phyloP scores from a whole-genome alignment of 2,329 filamentous ascomycete species.

The Alternaria gaisen region DNA sequence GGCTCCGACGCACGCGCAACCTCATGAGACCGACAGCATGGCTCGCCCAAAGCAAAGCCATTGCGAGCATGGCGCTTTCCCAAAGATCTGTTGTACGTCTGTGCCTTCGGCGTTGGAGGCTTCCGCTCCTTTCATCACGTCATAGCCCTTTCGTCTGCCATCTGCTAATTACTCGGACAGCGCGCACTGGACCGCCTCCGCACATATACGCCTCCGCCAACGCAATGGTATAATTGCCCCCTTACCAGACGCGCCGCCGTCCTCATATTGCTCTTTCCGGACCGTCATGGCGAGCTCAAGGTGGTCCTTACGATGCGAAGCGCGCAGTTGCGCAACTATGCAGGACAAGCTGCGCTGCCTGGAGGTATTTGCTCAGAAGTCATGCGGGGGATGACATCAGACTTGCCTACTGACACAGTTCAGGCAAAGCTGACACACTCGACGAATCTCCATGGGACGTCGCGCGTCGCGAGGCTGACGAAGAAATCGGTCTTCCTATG shows the following conservation, averaged over 20 bases:
- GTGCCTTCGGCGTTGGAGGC: background rate
- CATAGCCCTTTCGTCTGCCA: background rate
- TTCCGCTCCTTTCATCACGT: background rate
- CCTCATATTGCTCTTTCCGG: slow-evolving; percentile 86
- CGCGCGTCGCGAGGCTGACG: slow-evolving; percentile 86
- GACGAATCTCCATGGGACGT: slow-evolving; percentile 74
- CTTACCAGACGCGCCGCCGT: slow-evolving; percentile 80
- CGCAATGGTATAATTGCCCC: slow-evolving; percentile 65
- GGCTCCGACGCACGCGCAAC: slow-evolving; percentile 11
- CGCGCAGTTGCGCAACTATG: slow-evolving; percentile 66
- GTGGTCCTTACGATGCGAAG: slow-evolving; percentile 71
- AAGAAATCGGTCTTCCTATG: slow-evolving; percentile 90
- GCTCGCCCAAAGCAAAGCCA: slow-evolving; percentile 39
- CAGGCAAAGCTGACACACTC: slow-evolving; percentile 64
- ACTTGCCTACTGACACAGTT: slow-evolving; percentile 3
- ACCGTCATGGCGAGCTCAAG: slow-evolving; percentile 78
- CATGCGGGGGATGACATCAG: background rate
- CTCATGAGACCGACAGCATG: slow-evolving; percentile 41
- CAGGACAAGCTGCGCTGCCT: slow-evolving; percentile 83
- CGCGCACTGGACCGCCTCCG: slow-evolving; percentile 65
- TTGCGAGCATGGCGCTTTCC: slow-evolving; percentile 43
- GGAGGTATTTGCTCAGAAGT: slow-evolving; percentile 66
- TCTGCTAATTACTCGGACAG: slow-evolving; percentile 31
- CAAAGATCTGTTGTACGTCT: slow-evolving; percentile 40
- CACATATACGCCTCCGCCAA: slow-evolving; percentile 65